Conservation (phyloP, 179 eudicot genomes). For the Carnegiea gigantea region DNA sequence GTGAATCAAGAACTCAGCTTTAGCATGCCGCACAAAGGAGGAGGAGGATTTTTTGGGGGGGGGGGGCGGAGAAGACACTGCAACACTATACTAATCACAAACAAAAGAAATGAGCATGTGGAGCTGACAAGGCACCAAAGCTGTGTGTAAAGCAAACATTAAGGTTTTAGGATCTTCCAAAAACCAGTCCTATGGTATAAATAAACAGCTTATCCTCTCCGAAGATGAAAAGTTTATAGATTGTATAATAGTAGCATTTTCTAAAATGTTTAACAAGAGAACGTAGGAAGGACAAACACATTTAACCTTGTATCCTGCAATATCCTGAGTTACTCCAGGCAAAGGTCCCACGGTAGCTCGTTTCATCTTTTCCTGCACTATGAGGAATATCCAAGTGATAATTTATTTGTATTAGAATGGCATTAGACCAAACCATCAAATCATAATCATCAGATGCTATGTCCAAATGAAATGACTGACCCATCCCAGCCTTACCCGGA, state of each 20-base stretch:
- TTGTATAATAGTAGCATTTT: neutral
- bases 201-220: neutral
- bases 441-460: neutral
- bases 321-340: slow-evolving; percentile 99
- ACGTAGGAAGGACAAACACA: neutral
- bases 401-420: slow-evolving; percentile 5
- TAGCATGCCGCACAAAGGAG: slow-evolving; percentile 8
- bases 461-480: neutral
- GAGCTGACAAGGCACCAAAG: neutral
- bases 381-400: slow-evolving; percentile 25
- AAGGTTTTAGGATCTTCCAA: no score
- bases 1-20: slow-evolving; percentile 29
- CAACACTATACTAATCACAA: neutral
- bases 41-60: no score
- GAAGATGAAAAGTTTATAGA: no score
- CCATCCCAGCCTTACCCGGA: slow-evolving; percentile 50
- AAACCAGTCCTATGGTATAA: neutral
- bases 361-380: slow-evolving; percentile 81
- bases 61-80: neutral
- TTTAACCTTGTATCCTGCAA: slow-evolving; percentile 88
- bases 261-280: neutral
- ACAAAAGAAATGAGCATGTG: neutral
- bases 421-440: neutral
- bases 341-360: slow-evolving; percentile 93
- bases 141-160: no score